A percentile compares a stretch with the other conserved stretches of the same genome.
These are phyloP conservation scores for Trichosporon sp. DNA, from an alignment of 1,284 basidiomycete species.

Conservation along the genomic window DNA sequence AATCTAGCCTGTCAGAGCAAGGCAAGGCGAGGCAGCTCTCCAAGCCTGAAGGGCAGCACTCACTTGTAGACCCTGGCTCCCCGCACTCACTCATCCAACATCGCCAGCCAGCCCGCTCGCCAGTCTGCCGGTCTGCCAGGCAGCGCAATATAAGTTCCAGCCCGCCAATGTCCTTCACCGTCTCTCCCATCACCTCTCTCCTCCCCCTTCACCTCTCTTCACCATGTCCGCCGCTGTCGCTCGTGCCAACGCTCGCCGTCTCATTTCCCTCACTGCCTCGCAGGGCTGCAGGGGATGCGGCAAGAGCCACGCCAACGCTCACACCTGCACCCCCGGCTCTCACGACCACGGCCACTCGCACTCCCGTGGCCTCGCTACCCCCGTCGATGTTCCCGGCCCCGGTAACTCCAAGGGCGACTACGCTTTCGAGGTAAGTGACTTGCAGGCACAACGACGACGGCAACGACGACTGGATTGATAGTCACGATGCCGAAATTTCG, in stretches of 20 bases:
- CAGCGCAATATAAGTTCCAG: not conserved
- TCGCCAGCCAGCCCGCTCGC: too few species aligned
- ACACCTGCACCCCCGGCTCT: conserved; percentile 10
- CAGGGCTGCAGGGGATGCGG: conserved; percentile 44
- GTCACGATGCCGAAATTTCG: not conserved
- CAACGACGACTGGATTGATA: not conserved
- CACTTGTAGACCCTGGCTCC: not conserved
- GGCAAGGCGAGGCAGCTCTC: too few species aligned
- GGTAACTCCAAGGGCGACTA: conserved; percentile 70
- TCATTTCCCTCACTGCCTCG: conserved; percentile 37
- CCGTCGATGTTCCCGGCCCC: conserved; percentile 58
- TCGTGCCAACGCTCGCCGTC: conserved; percentile 35
- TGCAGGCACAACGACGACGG: not conserved
- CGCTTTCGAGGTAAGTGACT: conserved; percentile 75
- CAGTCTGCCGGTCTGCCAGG: too few species aligned
- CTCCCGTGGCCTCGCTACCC: conserved; percentile 61
- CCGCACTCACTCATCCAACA: not conserved
- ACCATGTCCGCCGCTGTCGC: conserved; percentile 34
- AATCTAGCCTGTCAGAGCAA: too few species aligned
- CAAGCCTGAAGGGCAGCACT: not conserved
- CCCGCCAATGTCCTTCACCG: not conserved
- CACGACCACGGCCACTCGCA: conserved; percentile 20
- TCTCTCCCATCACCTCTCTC: not conserved
- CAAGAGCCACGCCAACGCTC: conserved; percentile 27
- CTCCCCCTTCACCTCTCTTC: conserved; percentile 3